These are phyloP conservation scores for Puccinellia tenuiflora DNA, from an alignment of 176 grass and related monocot genomes.

Conservation along the genomic window DNA sequence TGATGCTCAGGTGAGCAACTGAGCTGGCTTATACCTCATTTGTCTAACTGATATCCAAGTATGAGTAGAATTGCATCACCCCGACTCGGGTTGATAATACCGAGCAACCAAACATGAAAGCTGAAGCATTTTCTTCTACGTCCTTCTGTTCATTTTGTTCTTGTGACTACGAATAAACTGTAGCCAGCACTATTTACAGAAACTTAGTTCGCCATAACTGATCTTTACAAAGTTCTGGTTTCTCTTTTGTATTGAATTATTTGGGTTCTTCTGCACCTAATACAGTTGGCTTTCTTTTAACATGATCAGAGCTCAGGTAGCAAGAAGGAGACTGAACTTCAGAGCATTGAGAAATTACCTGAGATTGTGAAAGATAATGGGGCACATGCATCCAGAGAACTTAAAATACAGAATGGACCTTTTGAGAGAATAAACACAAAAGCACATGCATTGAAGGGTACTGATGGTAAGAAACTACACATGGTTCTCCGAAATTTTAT, in stretches of 20 bases:
- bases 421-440: conserved; percentile 27
- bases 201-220: conserved; percentile 8
- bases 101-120: background rate
- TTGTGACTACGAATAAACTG: background rate
- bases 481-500: conserved; percentile 14
- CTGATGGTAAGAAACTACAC: conserved; percentile 27
- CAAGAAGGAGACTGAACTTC: conserved; percentile 68
- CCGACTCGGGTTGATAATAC: background rate
- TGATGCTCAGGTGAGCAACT: conserved; percentile 68
- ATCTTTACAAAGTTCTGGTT: conserved; percentile 16
- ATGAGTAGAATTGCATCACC: background rate
- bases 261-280: background rate
- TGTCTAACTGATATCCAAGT: background rate
- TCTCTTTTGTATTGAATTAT: conserved; percentile 12
- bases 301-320: conserved; percentile 62
- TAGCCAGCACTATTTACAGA: background rate
- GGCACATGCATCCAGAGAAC: conserved; percentile 41
- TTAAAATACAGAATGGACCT: conserved; percentile 31
- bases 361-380: conserved; percentile 37
- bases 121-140: background rate
- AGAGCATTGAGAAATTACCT: conserved; percentile 51
- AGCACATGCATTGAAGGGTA: conserved; percentile 20
- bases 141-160: conserved; percentile 2
- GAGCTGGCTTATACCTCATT: background rate
- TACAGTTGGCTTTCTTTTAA: background rate